Evolutionary conservation across 768 basidiomycete species (phyloP).

Genomic region (Tremella mesenterica): DNA sequence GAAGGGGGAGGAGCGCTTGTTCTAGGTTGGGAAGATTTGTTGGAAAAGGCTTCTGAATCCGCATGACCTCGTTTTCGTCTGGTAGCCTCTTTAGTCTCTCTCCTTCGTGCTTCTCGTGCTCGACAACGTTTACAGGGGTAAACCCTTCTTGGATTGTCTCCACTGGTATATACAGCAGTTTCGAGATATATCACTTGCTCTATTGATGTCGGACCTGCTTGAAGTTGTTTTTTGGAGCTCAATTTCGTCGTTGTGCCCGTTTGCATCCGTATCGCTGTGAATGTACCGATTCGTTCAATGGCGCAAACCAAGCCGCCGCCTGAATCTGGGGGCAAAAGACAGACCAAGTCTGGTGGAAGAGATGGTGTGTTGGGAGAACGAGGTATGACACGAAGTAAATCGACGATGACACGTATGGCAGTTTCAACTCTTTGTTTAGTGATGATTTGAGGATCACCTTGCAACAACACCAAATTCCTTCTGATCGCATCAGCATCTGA

Average conservation of each 20-base stretch:
- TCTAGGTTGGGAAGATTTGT: slow-evolving; percentile 6
- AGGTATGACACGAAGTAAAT: slow-evolving; percentile 26
- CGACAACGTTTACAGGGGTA: slow-evolving; percentile 40
- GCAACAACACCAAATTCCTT: slow-evolving; percentile 22
- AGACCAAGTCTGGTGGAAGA: slow-evolving; percentile 14
- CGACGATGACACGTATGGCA: slow-evolving; percentile 36
- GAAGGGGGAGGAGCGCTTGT: slow-evolving; percentile 16
- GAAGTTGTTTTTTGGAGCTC: slow-evolving; percentile 34
- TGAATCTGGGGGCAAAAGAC: slow-evolving; percentile 13
- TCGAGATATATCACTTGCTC: slow-evolving; percentile 32
- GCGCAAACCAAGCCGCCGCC: slow-evolving; percentile 15
- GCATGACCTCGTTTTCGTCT: slow-evolving; percentile 24
- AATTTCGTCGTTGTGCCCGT: slow-evolving; percentile 34
- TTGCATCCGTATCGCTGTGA: slow-evolving; percentile 27
- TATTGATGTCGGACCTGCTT: slow-evolving; percentile 22
- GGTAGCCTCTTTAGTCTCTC: slow-evolving; percentile 28
- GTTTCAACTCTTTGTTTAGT: slow-evolving; percentile 37
- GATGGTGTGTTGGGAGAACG: slow-evolving; percentile 6
- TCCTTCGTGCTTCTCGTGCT: slow-evolving; percentile 27
- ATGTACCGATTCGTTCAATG: slow-evolving; percentile 26
- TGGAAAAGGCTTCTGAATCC: slow-evolving; percentile 25
- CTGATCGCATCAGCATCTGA: slow-evolving; percentile 7
- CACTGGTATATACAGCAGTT: slow-evolving; percentile 39
- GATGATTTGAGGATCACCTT: slow-evolving; percentile 36
- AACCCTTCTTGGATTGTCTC: slow-evolving; percentile 33